These are phyloP conservation scores for Coemansia sp. DNA, from an alignment of 192 early-diverging fungal species.

Conservation along the genomic window DNA sequence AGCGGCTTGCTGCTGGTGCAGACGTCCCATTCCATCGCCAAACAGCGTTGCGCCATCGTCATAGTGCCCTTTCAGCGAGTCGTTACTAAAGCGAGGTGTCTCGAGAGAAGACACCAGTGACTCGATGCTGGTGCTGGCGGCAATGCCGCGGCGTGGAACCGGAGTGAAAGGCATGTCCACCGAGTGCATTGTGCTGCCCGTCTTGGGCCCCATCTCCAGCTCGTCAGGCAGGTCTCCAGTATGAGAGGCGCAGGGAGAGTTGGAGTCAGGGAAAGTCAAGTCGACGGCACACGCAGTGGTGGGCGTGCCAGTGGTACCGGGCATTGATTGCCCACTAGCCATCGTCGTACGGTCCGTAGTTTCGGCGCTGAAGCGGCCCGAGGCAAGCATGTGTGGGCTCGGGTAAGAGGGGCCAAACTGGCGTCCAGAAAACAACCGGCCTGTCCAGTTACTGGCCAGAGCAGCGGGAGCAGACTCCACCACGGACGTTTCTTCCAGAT, in stretches of 20 bases:
- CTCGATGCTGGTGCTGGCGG: constrained; percentile 21
- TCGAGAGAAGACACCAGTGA: constrained; percentile 36
- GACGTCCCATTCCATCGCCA: neutral
- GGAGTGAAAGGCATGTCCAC: constrained; percentile 22
- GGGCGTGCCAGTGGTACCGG: neutral
- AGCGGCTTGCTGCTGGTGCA: neutral
- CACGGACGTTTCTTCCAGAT: neutral
- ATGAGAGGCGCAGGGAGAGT: constrained; percentile 35
- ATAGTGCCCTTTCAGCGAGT: neutral
- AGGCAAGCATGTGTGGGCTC: constrained; percentile 35
- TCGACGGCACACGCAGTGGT: constrained; percentile 20
- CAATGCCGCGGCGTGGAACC: constrained; percentile 17
- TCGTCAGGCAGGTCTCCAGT: neutral
- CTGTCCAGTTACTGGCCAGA: constrained; percentile 13
- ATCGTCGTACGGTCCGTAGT: constrained; percentile 12
- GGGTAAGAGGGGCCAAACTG: constrained; percentile 8
- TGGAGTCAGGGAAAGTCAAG: constrained; percentile 33
- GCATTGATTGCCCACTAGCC: neutral
- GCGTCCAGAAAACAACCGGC: neutral
- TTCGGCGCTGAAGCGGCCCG: constrained; percentile 49
- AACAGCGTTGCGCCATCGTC: constrained; percentile 37
- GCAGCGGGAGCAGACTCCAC: constrained; percentile 15
- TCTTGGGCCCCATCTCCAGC: constrained; percentile 4
- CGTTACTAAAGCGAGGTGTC: constrained; percentile 35
- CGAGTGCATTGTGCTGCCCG: constrained; percentile 2